Percentiles rank a stretch among this genome's conserved stretches.
Conservation (phyloP, 768 basidiomycete species). For the Tricholomella constricta region DNA sequence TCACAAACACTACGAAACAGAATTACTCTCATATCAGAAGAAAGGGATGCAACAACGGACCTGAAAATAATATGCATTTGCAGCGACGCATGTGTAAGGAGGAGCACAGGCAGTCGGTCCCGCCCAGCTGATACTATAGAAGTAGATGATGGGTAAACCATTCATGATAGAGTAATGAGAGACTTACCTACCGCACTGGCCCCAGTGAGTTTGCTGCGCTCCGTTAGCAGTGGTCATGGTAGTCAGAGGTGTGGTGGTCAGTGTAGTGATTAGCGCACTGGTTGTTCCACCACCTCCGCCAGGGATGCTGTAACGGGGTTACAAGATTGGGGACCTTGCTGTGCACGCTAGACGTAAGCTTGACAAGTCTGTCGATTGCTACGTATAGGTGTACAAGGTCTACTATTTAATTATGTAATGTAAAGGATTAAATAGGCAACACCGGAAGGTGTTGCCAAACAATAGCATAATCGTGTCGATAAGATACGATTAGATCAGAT, state of each 20-base stretch:
- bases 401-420: too few species aligned
- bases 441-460: too few species aligned
- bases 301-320: too few species aligned
- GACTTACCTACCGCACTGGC: conserved; percentile 23
- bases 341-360: too few species aligned
- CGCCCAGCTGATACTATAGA: conserved; percentile 27
- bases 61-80: conserved; percentile 26
- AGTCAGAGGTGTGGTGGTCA: conserved; percentile 19
- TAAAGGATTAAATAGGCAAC: too few species aligned
- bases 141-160: background rate
- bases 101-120: conserved; percentile 27
- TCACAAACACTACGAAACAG: conserved; percentile 9
- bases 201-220: conserved; percentile 22
- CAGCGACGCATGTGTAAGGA: conserved; percentile 22
- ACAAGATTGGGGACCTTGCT: too few species aligned
- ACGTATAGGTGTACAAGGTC: too few species aligned
- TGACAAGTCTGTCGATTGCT: too few species aligned
- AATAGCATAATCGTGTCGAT: too few species aligned
- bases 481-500: too few species aligned
- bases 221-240: conserved; percentile 15
- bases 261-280: conserved; percentile 16
- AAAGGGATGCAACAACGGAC: conserved; percentile 6
- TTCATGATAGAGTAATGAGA: background rate
- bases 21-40: background rate
- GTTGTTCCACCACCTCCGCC: conserved; percentile 16